Conservation (phyloP, 352 stramenopile genomes). For the Achlya hypogyna region DNA sequence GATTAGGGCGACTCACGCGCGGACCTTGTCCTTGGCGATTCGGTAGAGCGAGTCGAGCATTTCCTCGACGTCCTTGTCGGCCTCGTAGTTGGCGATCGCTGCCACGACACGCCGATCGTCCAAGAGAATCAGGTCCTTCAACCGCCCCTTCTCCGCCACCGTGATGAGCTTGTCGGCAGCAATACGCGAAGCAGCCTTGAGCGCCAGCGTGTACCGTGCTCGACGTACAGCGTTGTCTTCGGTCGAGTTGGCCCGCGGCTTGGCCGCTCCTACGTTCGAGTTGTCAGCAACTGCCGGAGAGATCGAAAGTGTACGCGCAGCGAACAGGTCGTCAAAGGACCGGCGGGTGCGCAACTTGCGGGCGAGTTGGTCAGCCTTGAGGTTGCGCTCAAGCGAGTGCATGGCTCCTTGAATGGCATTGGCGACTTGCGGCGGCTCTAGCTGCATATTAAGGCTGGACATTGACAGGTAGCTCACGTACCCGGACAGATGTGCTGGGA, state of each 20-base stretch:
- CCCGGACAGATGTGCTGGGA: slow-evolving; percentile 62
- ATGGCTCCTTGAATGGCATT: slow-evolving; percentile 53
- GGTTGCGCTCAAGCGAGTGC: slow-evolving; percentile 59
- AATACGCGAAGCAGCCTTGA: slow-evolving; percentile 68
- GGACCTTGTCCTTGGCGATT: slow-evolving; percentile 37
- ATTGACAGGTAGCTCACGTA: slow-evolving; percentile 17
- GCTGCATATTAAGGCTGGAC: background rate
- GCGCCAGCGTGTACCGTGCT: slow-evolving; percentile 64
- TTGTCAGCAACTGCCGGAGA: background rate
- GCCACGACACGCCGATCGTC: slow-evolving; percentile 68
- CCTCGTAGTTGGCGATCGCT: slow-evolving; percentile 72
- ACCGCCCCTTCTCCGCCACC: slow-evolving; percentile 54
- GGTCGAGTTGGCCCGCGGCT: background rate
- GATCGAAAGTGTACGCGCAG: background rate
- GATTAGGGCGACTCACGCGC: background rate
- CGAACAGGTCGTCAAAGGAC: slow-evolving; percentile 47
- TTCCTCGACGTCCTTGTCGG: slow-evolving; percentile 75
- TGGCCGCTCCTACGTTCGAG: background rate
- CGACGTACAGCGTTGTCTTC: slow-evolving; percentile 26
- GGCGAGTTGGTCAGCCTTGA: slow-evolving; percentile 60
- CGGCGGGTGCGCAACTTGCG: slow-evolving; percentile 60
- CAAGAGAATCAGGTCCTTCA: slow-evolving; percentile 79
- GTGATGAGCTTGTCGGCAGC: slow-evolving; percentile 76
- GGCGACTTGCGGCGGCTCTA: slow-evolving; percentile 21
- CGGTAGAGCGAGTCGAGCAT: slow-evolving; percentile 79